Evolutionary conservation across 257 asterid species (phyloP), one percentile per base, ranked within the genome.

Genomic region (Ilex asprella): DNA sequence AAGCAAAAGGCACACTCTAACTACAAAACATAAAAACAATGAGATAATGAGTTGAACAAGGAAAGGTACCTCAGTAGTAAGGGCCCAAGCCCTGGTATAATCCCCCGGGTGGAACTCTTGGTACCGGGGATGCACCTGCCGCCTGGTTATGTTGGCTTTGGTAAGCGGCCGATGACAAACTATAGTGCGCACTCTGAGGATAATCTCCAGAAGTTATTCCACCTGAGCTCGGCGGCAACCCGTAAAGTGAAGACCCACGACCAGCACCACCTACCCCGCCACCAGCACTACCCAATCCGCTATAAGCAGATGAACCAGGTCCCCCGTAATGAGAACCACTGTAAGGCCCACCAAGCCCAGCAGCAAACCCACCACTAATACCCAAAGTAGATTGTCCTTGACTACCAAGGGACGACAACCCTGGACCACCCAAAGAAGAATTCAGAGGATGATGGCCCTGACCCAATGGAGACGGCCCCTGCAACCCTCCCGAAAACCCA

Each of bases 61-160:
- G 31, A 69, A 61, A 61, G 47, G n/a, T 79, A 86, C 96, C 96
- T 88, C 76, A 88, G 69, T 86, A 86, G 73, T 84, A 82, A 63
- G 82, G 91, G 59, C 73, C 88, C 79, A 75, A 66, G 70, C 95
- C 89, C 73, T 77, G 92, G 79, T 78, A 86, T 69, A 77, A 63
- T 63, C 86, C 95, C 21, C 96, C 92, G 51, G 85, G 79, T 14
- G 84, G 84, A 52, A 75, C 73, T 70, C 95, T 80, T 55, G 83
- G 82, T 16, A 78, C 77, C 39, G 84, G 70, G 11, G 84, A 65
- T 59, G 78, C 59, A 51, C 84, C 93, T 11, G 85, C 57, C 31
- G 70, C 68, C 65, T 76, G 96, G 71, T 81, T 83, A 64, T 77
- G 88, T 67, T 66, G 88, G 66, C 74, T 73, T 59, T 75, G 91